Evolutionary conservation across 441 rosid genomes (phyloP).

Genomic region (Corymbia citriodora): DNA sequence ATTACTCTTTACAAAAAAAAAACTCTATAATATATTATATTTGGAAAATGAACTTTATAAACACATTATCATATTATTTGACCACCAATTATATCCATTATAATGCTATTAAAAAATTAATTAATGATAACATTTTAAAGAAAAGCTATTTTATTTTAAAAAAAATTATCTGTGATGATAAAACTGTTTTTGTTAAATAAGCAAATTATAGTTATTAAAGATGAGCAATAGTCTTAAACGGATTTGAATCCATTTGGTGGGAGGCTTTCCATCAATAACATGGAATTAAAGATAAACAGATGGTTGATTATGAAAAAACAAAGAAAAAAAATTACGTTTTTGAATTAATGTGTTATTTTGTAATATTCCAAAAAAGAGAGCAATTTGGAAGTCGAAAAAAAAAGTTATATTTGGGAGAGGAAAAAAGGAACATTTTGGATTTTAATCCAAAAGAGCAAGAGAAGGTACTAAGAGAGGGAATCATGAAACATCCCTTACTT

Average conservation of each 20-base stretch:
- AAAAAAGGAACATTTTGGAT: not conserved
- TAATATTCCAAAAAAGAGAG: not conserved
- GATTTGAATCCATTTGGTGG: not conserved
- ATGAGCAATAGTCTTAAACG: not conserved
- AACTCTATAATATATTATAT: not conserved
- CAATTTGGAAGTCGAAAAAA: not conserved
- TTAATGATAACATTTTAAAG: not conserved
- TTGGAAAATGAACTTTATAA: not conserved
- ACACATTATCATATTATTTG: not conserved
- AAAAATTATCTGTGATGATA: not conserved
- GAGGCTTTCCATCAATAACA: not conserved
- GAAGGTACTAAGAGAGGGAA: not conserved
- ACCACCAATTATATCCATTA: not conserved
- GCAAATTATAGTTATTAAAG: not conserved
- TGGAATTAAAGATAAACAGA: not conserved
- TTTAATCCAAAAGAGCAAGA: not conserved
- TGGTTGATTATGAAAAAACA: not conserved
- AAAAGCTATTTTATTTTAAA: not conserved
- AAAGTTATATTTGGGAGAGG: not conserved
- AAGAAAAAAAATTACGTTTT: not conserved
- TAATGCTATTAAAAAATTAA: not conserved
- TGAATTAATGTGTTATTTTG: not conserved
- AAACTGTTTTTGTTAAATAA: not conserved
- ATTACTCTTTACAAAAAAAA: not conserved
- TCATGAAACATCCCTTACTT: not conserved